Evolutionary conservation across 1,284 basidiomycete species (phyloP), one percentile per base, ranked within the genome.

Genomic region (Schizopora paradoxa): DNA sequence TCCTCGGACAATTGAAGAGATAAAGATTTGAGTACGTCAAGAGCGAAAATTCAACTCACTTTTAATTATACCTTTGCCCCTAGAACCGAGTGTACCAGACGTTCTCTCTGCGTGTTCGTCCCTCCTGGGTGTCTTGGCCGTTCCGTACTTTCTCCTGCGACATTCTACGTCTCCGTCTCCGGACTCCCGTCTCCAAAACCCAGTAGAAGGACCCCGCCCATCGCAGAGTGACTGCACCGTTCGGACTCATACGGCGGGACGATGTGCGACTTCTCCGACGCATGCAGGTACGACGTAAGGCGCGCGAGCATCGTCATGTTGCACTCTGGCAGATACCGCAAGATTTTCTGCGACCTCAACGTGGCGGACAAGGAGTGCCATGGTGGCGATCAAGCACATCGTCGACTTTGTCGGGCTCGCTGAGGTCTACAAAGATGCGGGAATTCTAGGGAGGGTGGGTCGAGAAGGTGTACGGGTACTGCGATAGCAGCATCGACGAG

Each of bases 321-420:
- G 56, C 86, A 83, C 29, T 72, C 72, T 16, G 86, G 83, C n/a
- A 86, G 62, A 54, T 75, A 67, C 61, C 79, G 69, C n/a, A 83
- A 68, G 14, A 89, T 97, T 94, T 51, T 97, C 93, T 7, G 93
- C 91, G 58, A 97, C 92, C 62, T 96, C 91, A 50, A 89, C 81
- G 51, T 70, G 64, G 27, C 83, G 86, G 55, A 96, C 82, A 34
- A 65, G 64, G 49, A 78, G 75, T 56, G 95, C 82, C 67, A 91
- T 91, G 41, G 72, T 58, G 50, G 85, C 90, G 58, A 95, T 85
- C 58, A 77, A 73, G 54, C 80, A 63, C 63, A 93, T 85, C 44
- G 89, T 90, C 25, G 88, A 82, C 96, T 41, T 95, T 96, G 64
- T 98, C 96, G 61, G 99, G 86, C 69, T 99, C 95, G 56, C 93